These are phyloP conservation scores for Tillandsia leiboldiana DNA, from an alignment of 176 grass and related monocot genomes.

Conservation along the genomic window DNA sequence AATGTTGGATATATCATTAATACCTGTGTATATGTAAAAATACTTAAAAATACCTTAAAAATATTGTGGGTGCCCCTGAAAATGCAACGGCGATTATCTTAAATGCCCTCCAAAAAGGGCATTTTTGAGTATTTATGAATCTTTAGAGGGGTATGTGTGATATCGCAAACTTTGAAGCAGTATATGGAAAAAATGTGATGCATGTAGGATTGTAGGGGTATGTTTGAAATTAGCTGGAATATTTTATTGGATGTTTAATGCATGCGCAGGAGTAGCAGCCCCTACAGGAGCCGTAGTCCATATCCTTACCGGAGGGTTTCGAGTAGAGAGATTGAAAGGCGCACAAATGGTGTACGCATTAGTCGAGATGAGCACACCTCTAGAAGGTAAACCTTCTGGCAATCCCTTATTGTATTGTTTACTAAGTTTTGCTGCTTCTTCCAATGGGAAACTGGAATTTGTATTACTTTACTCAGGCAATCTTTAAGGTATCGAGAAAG, in stretches of 20 bases:
- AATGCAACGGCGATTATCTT: too few relatives aligned
- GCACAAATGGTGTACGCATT: slow-evolving; percentile 25
- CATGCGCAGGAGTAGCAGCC: slow-evolving; percentile 49
- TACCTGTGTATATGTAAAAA: too few relatives aligned
- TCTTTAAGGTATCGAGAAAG: slow-evolving; percentile 40
- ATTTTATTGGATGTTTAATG: neutral
- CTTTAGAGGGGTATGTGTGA: too few relatives aligned
- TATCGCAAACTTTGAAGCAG: too few relatives aligned
- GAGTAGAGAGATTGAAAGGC: slow-evolving; percentile 42
- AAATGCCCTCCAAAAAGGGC: too few relatives aligned
- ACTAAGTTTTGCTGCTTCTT: neutral
- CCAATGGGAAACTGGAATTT: neutral
- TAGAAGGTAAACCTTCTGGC: slow-evolving; percentile 41
- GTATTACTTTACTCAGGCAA: neutral
- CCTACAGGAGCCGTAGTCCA: slow-evolving; percentile 41
- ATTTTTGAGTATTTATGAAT: too few relatives aligned
- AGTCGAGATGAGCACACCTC: slow-evolving; percentile 25
- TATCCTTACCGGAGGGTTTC: slow-evolving; percentile 30
- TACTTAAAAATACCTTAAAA: too few relatives aligned
- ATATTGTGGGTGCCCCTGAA: too few relatives aligned
- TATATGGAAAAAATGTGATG: too few relatives aligned
- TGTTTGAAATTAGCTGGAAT: neutral
- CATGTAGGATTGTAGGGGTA: neutral
- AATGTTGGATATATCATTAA: too few relatives aligned
- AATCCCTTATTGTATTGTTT: neutral